Conservation (phyloP, 1,284 basidiomycete species). For the Sporisorium scitamineum region DNA sequence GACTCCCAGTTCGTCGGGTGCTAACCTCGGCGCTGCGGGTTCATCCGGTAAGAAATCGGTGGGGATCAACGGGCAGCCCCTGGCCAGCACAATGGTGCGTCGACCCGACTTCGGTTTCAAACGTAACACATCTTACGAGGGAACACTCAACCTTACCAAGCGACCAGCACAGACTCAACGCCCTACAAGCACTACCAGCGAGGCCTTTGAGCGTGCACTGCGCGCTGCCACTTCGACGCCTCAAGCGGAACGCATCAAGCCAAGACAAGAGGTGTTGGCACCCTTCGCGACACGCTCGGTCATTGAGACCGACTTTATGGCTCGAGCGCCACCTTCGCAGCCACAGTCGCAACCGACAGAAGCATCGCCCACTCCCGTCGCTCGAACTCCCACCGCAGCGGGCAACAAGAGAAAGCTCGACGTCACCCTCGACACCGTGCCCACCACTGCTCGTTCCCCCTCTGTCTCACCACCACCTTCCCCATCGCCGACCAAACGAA, state of each 20-base stretch:
- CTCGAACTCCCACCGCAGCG: constrained; percentile 11
- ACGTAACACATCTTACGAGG: constrained; percentile 41
- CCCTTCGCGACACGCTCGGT: constrained; percentile 44
- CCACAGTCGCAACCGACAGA: constrained; percentile 4
- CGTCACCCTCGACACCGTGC: neutral
- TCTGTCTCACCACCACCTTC: constrained; percentile 38
- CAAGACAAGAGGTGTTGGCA: constrained; percentile 27
- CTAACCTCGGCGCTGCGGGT: neutral
- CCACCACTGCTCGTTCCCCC: constrained; percentile 10
- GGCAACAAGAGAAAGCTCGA: constrained; percentile 26
- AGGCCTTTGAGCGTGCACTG: constrained; percentile 44
- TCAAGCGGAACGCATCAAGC: constrained; percentile 34
- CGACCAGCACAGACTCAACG: constrained; percentile 17
- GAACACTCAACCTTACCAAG: constrained; percentile 14
- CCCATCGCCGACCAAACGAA: constrained; percentile 39
- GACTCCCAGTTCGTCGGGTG: constrained; percentile 12
- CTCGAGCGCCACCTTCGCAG: constrained; percentile 11
- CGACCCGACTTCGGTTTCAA: constrained; percentile 40
- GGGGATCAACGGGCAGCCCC: constrained; percentile 15
- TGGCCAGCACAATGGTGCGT: constrained; percentile 14
- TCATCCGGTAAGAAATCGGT: constrained; percentile 29
- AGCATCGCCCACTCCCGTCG: constrained; percentile 5
- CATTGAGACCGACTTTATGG: constrained; percentile 44
- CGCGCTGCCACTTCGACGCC: constrained; percentile 36
- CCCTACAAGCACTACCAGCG: constrained; percentile 27